These are phyloP conservation scores for Raphanus raphanistrum DNA, from an alignment of 345 rosid species.

Conservation along the genomic window DNA sequence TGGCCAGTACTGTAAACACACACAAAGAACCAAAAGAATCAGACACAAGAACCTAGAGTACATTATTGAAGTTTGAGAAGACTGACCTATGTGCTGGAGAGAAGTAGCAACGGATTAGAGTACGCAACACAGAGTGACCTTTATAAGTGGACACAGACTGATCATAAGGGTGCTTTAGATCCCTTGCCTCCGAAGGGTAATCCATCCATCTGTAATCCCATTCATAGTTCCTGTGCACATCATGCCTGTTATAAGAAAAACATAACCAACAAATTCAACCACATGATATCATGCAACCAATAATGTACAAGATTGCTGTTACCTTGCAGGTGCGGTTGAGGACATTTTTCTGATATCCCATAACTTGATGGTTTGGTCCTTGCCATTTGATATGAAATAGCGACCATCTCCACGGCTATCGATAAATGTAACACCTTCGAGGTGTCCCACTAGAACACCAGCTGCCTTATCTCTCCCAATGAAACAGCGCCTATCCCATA, in stretches of 20 bases:
- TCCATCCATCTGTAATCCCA: constrained; percentile 99
- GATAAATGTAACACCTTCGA: constrained; percentile 82
- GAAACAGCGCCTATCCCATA: constrained; percentile 96
- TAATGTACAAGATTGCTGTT: constrained; percentile 16
- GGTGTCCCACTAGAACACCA: constrained; percentile 78
- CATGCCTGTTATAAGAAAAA: constrained; percentile 42
- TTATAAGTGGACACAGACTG: constrained; percentile 73
- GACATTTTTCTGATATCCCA: constrained; percentile 96
- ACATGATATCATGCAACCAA: neutral
- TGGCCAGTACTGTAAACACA: constrained; percentile 74
- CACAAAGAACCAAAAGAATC: neutral
- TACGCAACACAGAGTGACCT: constrained; percentile 89
- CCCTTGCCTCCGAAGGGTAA: constrained; percentile 69
- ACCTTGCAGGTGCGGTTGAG: constrained; percentile 40
- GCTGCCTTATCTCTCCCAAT: constrained; percentile 68
- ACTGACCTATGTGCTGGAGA: constrained; percentile 76
- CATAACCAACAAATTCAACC: neutral
- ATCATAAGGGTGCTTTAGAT: constrained; percentile 68
- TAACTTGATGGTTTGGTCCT: constrained; percentile 90
- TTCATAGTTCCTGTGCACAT: constrained; percentile 51
- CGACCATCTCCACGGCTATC: constrained; percentile 96
- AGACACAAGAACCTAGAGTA: constrained; percentile 1
- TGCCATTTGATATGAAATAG: constrained; percentile 87
- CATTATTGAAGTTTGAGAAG: constrained; percentile 8
- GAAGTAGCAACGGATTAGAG: constrained; percentile 95